Conservation (phyloP, 805 yeast genomes). For the Cyberlindnera bimundalis region DNA sequence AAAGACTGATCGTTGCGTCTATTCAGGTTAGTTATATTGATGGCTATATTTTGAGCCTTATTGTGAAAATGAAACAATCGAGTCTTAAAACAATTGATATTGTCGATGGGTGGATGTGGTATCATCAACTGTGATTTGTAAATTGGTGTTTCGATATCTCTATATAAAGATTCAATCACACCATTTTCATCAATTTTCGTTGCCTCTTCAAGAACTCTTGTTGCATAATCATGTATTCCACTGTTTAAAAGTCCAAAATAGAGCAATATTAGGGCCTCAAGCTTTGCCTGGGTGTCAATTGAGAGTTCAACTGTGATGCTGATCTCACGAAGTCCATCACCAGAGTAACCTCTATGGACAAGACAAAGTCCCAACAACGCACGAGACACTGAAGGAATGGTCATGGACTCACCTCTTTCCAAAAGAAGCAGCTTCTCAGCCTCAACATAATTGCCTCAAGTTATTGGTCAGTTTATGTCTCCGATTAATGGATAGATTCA, state of each 20-base stretch:
- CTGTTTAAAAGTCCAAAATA: constrained; percentile 2
- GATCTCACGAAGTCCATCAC: constrained; percentile 12
- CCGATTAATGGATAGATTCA: background rate
- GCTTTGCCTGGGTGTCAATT: background rate
- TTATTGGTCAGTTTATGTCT: background rate
- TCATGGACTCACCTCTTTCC: background rate
- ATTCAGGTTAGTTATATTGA: background rate
- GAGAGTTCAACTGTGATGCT: constrained; percentile 9
- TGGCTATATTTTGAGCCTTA: background rate
- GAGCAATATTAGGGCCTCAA: constrained; percentile 4
- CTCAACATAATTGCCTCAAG: constrained; percentile 6
- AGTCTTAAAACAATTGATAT: background rate
- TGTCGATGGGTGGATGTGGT: background rate
- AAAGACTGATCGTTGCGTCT: background rate
- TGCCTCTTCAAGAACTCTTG: constrained; percentile 2
- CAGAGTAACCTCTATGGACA: constrained; percentile 10
- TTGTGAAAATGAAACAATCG: constrained; percentile 2
- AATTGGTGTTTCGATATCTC: background rate
- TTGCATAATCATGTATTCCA: constrained; percentile 2
- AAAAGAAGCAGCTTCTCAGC: constrained; percentile 5
- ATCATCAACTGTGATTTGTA: no score
- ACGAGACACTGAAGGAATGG: background rate
- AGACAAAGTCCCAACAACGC: constrained; percentile 14
- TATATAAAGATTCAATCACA: background rate
- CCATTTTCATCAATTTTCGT: background rate